Evolutionary conservation across 2,329 filamentous ascomycete species (phyloP).

Genomic region (Exserohilum turcica): DNA sequence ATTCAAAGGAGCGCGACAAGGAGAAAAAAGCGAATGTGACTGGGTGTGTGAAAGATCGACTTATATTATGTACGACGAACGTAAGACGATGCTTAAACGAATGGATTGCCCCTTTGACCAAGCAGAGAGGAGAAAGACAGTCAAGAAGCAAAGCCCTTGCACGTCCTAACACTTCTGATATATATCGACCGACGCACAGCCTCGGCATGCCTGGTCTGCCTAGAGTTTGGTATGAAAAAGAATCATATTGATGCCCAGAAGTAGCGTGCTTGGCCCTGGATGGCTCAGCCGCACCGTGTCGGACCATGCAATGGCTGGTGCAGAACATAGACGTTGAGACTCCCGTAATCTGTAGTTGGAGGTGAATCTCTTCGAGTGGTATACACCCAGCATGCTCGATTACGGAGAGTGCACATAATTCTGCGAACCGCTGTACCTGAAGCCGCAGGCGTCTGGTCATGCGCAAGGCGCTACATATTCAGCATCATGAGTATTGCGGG

Average conservation of each 20-base stretch:
- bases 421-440: not conserved
- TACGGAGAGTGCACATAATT: not conserved
- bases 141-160: not conserved
- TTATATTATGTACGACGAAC: slow-evolving; percentile 6
- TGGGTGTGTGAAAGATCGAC: slow-evolving; percentile 11
- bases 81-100: slow-evolving; percentile 19
- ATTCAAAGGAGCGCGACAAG: not conserved
- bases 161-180: slow-evolving; percentile 7
- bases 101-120: slow-evolving; percentile 17
- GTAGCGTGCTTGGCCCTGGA: slow-evolving; percentile 19
- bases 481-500: not conserved
- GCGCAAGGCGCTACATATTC: not conserved
- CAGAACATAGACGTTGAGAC: not conserved
- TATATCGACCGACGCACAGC: slow-evolving; percentile 3
- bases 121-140: slow-evolving; percentile 16
- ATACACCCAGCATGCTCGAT: not conserved
- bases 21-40: slow-evolving; percentile 11
- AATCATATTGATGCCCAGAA: not conserved
- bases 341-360: not conserved
- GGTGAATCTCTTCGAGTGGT: not conserved
- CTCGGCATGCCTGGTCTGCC: slow-evolving; percentile 7
- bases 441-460: not conserved
- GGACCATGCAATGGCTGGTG: slow-evolving; percentile 4
- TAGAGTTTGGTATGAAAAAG: slow-evolving; percentile 7
- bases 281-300: slow-evolving; percentile 13